Base-by-base conservation (phyloP, 495 filamentous ascomycete species). In the Lasiosphaeria ovina region DNA sequence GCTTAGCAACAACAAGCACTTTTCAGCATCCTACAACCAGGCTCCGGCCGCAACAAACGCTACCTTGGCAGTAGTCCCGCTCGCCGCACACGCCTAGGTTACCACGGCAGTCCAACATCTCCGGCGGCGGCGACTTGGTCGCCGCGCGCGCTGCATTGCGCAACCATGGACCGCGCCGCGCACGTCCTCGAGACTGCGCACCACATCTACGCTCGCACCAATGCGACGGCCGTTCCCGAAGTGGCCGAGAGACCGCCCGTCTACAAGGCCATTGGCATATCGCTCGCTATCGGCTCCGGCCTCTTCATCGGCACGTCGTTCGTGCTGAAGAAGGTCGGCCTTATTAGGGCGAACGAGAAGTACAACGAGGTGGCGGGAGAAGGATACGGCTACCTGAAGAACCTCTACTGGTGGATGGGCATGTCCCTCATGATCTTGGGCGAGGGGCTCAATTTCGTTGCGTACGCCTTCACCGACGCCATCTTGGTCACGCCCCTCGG, bases 341-440 rank as follows among this genome's bases (percentile, higher is more conserved):
- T 98, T 60, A 80, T 98, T 49, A 92, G 83, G 66, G 94, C 94
- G 49, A 98, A 98, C 72, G 83, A 90, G 63, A 98, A 98, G 76
- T 97, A 97, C 74, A 89, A 95, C 68, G 93, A 97, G 72, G 91
- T 93, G 64, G 92, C 93, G 3, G 94, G 94, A 53, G 93, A 98
- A 72, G 94, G 94, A 36, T 98, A 98, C 71, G 95, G 94, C 60
- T 98, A 98, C 72, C 84, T 98, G 66, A 97, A 95, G 81, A 98
- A 98, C 70, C 76, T 80, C 17, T 97, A 82, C 77, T 98, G 94
- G 94, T 98, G 94, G 94, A 72, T 76, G 31, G 94, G 94, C 63
- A 98, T 98, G 95, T 92, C 83, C 17, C 78, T 98, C 69, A 98
- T 98, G 94, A 95, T 98, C 64, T 68, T 98, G 47, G 94, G 94